Evolutionary conservation across 345 rosid species (phyloP), one percentile per base, ranked within the genome.

Genomic region (Arabidopsis thaliana): DNA sequence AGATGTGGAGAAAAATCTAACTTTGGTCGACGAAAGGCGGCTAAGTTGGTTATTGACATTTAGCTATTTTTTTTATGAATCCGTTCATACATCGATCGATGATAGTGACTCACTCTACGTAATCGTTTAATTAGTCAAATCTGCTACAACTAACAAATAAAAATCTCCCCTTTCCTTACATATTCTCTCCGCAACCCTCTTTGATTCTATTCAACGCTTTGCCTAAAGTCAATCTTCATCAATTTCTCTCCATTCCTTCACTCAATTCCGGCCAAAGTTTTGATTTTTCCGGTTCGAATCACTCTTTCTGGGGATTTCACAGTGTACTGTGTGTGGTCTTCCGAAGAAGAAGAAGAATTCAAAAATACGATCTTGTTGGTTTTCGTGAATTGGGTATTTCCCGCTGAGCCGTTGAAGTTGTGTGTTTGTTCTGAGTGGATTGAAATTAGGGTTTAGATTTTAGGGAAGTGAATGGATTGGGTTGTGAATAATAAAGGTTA

Each of bases 51-150:
- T 68, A 51, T 59, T 30, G 61, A 38, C 42, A 55, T 36, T 37
- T 22, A 41, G 3, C 36, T 24, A 13, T 37, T 40, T 8, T 36
- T 59, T 33, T 0, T 34, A 34, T n/a, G 25, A n/a, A 58, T 24
- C 11, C 62, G 46, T 36, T 33, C 10, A n/a, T 73, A 56, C 49
- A 64, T 23, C 1, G 2, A 46, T 59, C 61, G 12, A 50, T 50
- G 73, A 52, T 68, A 5, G 73, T 58, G 45, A 75, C 61, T 67
- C 8, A 58, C 13, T 58, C 44, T 50, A 14, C 69, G 62, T 76
- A 4, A 23, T 65, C 70, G 70, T 76, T 76, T 76, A 76, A 2
- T 45, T 41, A 53, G 75, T 76, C 80, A 69, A 69, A 76, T 76
- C 63, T 68, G 69, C 5, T 7, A 14, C 79, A 76, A 3, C 56